Evolutionary conservation across 345 rosid species (phyloP), one percentile per base, ranked within the genome.

Genomic region (Hirschfeldia incana): DNA sequence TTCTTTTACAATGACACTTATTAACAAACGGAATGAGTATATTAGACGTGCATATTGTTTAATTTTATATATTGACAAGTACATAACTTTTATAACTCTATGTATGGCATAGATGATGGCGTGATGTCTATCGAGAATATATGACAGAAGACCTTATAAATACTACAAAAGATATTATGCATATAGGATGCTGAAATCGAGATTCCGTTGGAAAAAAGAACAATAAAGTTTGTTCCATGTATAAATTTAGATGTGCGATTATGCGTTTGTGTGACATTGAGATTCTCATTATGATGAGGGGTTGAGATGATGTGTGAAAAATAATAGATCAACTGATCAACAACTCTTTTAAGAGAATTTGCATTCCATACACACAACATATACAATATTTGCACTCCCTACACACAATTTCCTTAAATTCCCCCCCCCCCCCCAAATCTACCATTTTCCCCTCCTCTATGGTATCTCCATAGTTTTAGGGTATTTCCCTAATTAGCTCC

Each of bases 191-290:
- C 55, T 55, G 76, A 65, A 78, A 65, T 72, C 76, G 72, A 72
- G 76, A 78, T 78, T 78, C 81, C 73, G 61, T 72, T 44, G 57
- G 37, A 57, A 21, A 77, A 29, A 55, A 64, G 32, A 65, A 78
- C 32, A 72, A 65, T 71, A 57, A 78, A 78, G 76, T 65, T 78
- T 65, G 49, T 36, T 78, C 32, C 32, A 32, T 30, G 55, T 39
- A 29, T 16, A 71, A 65, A 77, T 36, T 29, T 49, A 71, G 59
- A 65, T 13, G 17, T 78, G n/a, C 46, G 71, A 71, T 78, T 64
- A 77, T 69, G 75, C 64, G 76, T 33, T 78, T 58, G 6, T 78
- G 81, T 78, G 77, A 65, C 77, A 65, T 78, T 72, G 77, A 72
- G 73, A 78, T 78, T 78, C 81, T 73, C 63, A 65, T 58, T 60